Percentiles rank a stretch among this genome's conserved stretches.
These are phyloP conservation scores for Patellifolia procumbens DNA, from an alignment of 179 eudicot genomes.

Conservation along the genomic window DNA sequence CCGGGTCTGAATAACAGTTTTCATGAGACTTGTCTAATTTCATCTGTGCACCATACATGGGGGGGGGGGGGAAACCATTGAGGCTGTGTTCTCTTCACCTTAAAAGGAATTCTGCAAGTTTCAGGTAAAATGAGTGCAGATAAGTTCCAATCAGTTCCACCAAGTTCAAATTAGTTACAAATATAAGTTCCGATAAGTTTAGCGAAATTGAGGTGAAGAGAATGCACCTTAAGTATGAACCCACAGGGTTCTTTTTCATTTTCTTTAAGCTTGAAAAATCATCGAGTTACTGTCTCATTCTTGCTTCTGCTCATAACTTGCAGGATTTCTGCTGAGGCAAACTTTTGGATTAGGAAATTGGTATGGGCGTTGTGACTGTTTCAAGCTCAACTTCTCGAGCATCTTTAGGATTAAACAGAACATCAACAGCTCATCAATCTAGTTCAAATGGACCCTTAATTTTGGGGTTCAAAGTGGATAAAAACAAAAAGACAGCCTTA, in stretches of 20 bases:
- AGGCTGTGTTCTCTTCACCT: too few species aligned
- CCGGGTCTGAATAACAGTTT: neutral
- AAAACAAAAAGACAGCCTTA: slow-evolving; percentile 48
- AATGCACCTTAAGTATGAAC: too few species aligned
- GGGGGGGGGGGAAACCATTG: neutral
- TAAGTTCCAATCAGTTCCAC: too few species aligned
- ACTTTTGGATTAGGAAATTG: slow-evolving; percentile 28
- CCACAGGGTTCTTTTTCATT: too few species aligned
- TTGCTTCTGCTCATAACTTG: neutral
- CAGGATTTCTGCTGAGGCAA: slow-evolving; percentile 22
- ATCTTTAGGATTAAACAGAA: slow-evolving; percentile 62
- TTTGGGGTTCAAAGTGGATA: slow-evolving; percentile 62
- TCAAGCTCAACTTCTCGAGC: slow-evolving; percentile 79
- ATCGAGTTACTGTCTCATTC: neutral
- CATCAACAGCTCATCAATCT: slow-evolving; percentile 41
- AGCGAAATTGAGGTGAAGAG: too few species aligned
- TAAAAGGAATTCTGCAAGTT: too few species aligned
- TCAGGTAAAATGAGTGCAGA: too few species aligned
- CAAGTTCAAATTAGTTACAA: too few species aligned
- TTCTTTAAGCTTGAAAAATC: neutral
- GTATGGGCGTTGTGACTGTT: slow-evolving; percentile 94
- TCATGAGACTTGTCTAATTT: neutral
- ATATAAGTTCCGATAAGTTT: too few species aligned
- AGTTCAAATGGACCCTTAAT: slow-evolving; percentile 46
- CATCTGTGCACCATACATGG: neutral